Percentiles rank a stretch among this genome's conserved stretches.
Conservation (phyloP, 768 basidiomycete species). For the Stropharia rugosoannulata region DNA sequence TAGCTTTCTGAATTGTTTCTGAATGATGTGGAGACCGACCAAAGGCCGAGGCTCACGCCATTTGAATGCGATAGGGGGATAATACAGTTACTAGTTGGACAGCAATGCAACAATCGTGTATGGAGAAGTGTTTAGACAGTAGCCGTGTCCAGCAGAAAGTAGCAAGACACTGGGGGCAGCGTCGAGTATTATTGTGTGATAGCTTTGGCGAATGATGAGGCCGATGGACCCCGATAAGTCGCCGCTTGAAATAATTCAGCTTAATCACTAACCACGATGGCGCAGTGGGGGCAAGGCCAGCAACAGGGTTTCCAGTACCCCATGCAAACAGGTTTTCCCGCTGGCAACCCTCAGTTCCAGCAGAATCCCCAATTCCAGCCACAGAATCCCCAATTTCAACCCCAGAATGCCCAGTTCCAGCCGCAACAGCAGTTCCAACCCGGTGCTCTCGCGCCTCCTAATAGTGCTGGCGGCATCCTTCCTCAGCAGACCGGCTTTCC, state of each 20-base stretch:
- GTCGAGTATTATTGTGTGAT: background rate
- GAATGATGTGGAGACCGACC: too few relatives aligned
- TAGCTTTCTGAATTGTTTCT: too few relatives aligned
- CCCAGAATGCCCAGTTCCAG: conserved; percentile 37
- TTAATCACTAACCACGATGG: conserved; percentile 48
- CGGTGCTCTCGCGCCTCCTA: conserved; percentile 30
- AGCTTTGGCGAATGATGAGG: background rate
- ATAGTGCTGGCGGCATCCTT: conserved; percentile 36
- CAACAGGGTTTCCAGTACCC: conserved; percentile 74
- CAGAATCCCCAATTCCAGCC: conserved; percentile 46
- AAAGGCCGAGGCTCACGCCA: too few relatives aligned
- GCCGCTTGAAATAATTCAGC: conserved; percentile 14
- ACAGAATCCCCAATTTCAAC: conserved; percentile 41
- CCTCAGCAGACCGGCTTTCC: conserved; percentile 66
- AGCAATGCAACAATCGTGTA: too few relatives aligned
- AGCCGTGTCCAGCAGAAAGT: background rate
- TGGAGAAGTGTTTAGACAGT: too few relatives aligned
- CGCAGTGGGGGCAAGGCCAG: conserved; percentile 74
- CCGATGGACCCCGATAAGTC: conserved; percentile 7
- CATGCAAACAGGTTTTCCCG: conserved; percentile 66
- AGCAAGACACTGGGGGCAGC: background rate
- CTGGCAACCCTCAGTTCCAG: conserved; percentile 38
- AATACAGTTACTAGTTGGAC: too few relatives aligned
- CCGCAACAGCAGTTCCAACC: conserved; percentile 38
- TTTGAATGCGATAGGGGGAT: too few relatives aligned